These are phyloP conservation scores for Ceratobasidium sp. DNA, from an alignment of 1,284 basidiomycete species.

Conservation along the genomic window DNA sequence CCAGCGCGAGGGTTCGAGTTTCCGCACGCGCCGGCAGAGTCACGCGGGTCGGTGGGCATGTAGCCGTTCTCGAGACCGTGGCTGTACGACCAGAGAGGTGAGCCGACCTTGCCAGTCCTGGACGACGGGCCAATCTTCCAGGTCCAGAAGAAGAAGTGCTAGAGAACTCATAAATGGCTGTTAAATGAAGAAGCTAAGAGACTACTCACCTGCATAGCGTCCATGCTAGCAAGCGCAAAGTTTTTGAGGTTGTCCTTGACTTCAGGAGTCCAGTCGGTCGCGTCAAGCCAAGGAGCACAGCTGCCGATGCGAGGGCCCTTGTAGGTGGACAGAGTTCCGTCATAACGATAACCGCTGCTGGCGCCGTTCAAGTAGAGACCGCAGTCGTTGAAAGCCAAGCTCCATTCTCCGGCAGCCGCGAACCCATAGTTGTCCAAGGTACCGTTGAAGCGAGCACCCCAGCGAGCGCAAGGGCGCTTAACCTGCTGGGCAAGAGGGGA, in stretches of 20 bases:
- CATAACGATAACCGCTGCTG: conserved; percentile 66
- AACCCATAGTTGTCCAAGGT: conserved; percentile 70
- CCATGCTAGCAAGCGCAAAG: conserved; percentile 66
- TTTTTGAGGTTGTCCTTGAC: conserved; percentile 69
- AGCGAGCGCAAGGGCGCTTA: conserved; percentile 56
- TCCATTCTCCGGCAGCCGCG: conserved; percentile 78
- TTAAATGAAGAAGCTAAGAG: conserved; percentile 22
- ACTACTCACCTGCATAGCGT: conserved; percentile 59
- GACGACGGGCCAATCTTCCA: conserved; percentile 79
- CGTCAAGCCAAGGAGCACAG: conserved; percentile 68
- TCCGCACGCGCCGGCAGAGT: conserved; percentile 76
- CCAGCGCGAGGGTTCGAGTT: conserved; percentile 60
- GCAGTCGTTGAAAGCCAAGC: conserved; percentile 82
- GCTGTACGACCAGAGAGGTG: conserved; percentile 86
- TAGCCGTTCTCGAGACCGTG: conserved; percentile 84
- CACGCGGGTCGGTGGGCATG: conserved; percentile 84
- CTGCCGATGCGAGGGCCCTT: conserved; percentile 47
- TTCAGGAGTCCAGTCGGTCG: conserved; percentile 68
- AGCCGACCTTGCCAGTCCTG: conserved; percentile 68
- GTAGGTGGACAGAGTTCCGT: conserved; percentile 61
- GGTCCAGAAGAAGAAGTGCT: conserved; percentile 73
- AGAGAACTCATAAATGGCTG: conserved; percentile 52
- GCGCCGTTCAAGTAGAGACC: conserved; percentile 85
- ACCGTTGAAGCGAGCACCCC: conserved; percentile 59
- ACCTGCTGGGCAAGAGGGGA: conserved; percentile 39